Evolutionary conservation across 2,329 filamentous ascomycete species (phyloP).

Genomic region (Epichloe glyceriae): DNA sequence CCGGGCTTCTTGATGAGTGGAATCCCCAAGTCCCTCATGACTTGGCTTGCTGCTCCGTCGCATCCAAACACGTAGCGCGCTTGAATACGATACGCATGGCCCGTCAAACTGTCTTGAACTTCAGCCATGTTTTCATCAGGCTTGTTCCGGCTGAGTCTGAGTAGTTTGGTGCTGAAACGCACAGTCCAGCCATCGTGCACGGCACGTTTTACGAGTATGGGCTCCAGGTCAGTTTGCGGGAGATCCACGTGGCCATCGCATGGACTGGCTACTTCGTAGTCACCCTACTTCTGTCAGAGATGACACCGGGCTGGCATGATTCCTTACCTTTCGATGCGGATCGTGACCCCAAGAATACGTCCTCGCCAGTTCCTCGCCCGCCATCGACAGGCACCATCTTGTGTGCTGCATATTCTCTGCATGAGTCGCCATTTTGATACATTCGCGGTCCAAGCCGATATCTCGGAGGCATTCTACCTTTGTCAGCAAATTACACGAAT

Average conservation of each 20-base stretch:
- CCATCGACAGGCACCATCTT: constrained; percentile 39
- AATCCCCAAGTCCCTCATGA: constrained; percentile 23
- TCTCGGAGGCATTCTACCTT: constrained; percentile 37
- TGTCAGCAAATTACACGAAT: neutral
- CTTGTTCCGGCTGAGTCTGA: constrained; percentile 15
- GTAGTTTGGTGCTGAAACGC: constrained; percentile 23
- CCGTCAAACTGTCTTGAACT: constrained; percentile 24
- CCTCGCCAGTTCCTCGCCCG: constrained; percentile 37
- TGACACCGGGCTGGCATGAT: neutral
- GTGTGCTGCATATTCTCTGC: constrained; percentile 34
- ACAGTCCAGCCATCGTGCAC: constrained; percentile 21
- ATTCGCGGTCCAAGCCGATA: constrained; percentile 33
- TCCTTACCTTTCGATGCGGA: constrained; percentile 26
- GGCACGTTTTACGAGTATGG: constrained; percentile 26
- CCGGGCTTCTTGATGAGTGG: constrained; percentile 30
- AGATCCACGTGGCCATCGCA: constrained; percentile 27
- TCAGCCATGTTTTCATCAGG: constrained; percentile 16
- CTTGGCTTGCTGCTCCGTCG: constrained; percentile 31
- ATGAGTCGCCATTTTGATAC: constrained; percentile 21
- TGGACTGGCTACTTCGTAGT: constrained; percentile 28
- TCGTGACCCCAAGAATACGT: constrained; percentile 38
- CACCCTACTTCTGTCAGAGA: constrained; percentile 19
- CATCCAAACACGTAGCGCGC: constrained; percentile 43
- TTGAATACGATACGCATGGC: constrained; percentile 27
- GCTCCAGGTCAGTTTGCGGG: constrained; percentile 29